phyloP scores from a whole-genome alignment of 2,329 filamentous ascomycete species.

The Plenodomus lindquistii region DNA sequence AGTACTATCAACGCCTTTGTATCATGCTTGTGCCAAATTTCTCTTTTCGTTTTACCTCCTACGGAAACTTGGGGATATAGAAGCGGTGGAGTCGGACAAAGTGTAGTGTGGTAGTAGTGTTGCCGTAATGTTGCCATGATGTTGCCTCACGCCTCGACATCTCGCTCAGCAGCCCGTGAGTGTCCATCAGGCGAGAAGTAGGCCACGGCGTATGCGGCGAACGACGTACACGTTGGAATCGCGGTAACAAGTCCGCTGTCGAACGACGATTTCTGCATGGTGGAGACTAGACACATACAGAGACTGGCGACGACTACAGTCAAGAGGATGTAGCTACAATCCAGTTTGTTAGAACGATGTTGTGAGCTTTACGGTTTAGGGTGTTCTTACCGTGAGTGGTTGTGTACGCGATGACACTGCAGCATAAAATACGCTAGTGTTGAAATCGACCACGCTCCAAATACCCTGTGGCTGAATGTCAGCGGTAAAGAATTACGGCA shows the following conservation, averaged over 20 bases:
- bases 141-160: not conserved
- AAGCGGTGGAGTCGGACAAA: no score
- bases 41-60: no score
- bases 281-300: conserved; percentile 19
- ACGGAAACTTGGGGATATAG: no score
- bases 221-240: conserved; percentile 23
- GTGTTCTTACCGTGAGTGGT: conserved; percentile 12
- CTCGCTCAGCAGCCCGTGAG: no score
- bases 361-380: not conserved
- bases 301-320: conserved; percentile 10
- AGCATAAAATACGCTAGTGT: conserved; percentile 12
- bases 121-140: no score
- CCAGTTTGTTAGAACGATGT: not conserved
- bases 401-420: conserved; percentile 12
- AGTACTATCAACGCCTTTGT: no score
- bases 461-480: conserved; percentile 7
- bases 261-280: conserved; percentile 20
- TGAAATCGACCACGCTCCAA: conserved; percentile 14
- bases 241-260: conserved; percentile 18
- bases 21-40: no score
- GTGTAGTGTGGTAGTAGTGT: no score
- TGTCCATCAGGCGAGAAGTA: conserved; percentile 15
- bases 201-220: conserved; percentile 20
- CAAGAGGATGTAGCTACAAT: conserved; percentile 13
- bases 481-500: not conserved